Evolutionary conservation across 176 grass and related monocot species (phyloP).

Genomic region (Aegilops tauschii): DNA sequence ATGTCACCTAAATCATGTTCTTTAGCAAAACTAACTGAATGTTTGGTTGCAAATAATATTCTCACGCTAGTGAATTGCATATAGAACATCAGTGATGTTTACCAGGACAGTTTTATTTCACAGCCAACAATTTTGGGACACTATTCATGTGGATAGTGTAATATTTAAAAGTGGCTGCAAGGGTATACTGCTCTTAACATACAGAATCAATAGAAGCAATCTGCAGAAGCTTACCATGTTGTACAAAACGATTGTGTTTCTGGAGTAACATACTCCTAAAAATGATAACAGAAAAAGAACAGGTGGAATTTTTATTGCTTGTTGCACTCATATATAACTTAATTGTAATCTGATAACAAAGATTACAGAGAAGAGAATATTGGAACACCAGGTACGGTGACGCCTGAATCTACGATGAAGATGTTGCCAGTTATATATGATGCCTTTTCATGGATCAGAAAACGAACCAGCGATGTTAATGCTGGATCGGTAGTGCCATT

Average conservation of each 20-base stretch:
- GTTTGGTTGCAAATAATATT: not conserved
- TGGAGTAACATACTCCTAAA: not conserved
- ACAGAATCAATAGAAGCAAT: not conserved
- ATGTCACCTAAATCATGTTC: not conserved
- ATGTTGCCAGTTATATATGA: conserved; percentile 80
- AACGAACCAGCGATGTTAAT: conserved; percentile 69
- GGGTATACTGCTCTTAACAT: not conserved
- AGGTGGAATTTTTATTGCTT: not conserved
- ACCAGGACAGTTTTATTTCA: not conserved
- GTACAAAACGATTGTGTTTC: not conserved
- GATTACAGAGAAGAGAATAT: conserved; percentile 81
- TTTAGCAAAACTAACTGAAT: not conserved
- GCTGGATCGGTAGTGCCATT: conserved; percentile 67
- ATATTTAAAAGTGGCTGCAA: not conserved
- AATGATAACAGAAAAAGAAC: not conserved
- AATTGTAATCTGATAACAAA: not conserved
- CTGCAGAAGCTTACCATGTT: not conserved
- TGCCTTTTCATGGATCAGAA: conserved; percentile 67
- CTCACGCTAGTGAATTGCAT: not conserved
- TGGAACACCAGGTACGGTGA: conserved; percentile 63
- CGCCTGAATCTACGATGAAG: conserved; percentile 70
- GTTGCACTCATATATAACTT: not conserved
- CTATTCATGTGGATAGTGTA: not conserved
- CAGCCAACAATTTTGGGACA: not conserved
- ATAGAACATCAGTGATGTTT: not conserved